Evolutionary conservation across 2,329 filamentous ascomycete species (phyloP).

Genomic region (Aspergillus costaricaensis): DNA sequence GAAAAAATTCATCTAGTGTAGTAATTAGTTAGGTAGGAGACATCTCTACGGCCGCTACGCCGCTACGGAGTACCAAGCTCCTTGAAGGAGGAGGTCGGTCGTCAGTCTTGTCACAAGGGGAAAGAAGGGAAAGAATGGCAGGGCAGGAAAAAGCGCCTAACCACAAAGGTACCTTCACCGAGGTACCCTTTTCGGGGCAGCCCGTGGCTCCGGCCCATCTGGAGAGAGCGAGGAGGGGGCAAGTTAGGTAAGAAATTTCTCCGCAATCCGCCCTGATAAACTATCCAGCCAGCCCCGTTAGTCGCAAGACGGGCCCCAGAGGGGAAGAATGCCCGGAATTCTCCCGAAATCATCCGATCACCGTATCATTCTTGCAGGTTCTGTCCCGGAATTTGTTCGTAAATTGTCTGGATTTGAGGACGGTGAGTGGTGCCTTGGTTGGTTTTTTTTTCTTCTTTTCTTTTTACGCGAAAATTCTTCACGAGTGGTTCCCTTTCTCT

Average conservation of each 20-base stretch:
- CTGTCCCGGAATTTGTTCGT: not conserved
- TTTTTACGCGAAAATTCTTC: not conserved
- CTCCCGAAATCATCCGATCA: constrained; percentile 25
- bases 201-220: constrained; percentile 3
- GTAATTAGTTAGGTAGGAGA: too few relatives aligned
- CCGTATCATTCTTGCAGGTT: constrained; percentile 9
- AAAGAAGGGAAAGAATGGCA: constrained; percentile 1
- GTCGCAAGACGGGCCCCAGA: constrained; percentile 12
- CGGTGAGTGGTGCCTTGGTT: not conserved
- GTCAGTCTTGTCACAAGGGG: constrained; percentile 3
- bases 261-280: constrained; percentile 18
- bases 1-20: not conserved
- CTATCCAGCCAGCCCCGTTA: constrained; percentile 12
- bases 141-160: constrained; percentile 3
- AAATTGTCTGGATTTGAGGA: not conserved
- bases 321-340: constrained; percentile 19
- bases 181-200: constrained; percentile 21
- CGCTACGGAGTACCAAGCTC: not conserved
- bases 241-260: constrained; percentile 24
- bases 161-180: constrained; percentile 20
- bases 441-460: not conserved
- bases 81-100: not conserved
- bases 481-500: not conserved
- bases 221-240: not conserved
- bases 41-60: not conserved